Conservation (phyloP, 306 rosid species). For the Malus sieversii region DNA sequence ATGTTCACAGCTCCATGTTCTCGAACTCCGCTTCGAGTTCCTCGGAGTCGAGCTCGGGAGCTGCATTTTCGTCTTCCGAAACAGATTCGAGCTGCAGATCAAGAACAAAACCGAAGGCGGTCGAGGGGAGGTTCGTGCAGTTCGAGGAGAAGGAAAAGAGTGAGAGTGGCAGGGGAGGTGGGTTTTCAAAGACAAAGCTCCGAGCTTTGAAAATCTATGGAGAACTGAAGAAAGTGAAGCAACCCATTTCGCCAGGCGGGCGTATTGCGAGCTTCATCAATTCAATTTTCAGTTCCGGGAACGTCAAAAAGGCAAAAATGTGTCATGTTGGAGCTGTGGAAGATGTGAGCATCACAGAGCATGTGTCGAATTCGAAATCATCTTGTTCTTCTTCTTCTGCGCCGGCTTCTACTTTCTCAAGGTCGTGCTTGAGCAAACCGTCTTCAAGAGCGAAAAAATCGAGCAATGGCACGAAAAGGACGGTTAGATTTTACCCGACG, state of each 20-base stretch:
- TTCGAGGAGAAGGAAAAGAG: slow-evolving; percentile 13
- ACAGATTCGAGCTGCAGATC: slow-evolving; percentile 37
- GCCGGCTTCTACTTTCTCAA: slow-evolving; percentile 35
- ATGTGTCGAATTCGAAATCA: slow-evolving; percentile 30
- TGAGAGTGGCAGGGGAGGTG: slow-evolving; percentile 23
- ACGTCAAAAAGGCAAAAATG: slow-evolving; percentile 66
- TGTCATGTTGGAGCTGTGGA: slow-evolving; percentile 62
- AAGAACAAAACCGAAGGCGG: slow-evolving; percentile 21
- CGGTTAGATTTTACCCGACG: slow-evolving; percentile 50
- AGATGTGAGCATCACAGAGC: slow-evolving; percentile 44
- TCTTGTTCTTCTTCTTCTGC: slow-evolving; percentile 22
- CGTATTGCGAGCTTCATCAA: slow-evolving; percentile 47
- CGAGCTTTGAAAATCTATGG: slow-evolving; percentile 48
- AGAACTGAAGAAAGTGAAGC: slow-evolving; percentile 60
- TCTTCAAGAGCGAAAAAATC: slow-evolving; percentile 35
- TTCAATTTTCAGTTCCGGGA: slow-evolving; percentile 59
- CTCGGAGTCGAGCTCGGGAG: slow-evolving; percentile 58
- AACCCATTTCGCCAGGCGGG: slow-evolving; percentile 66
- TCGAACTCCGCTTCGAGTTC: slow-evolving; percentile 45
- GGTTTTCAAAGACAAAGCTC: slow-evolving; percentile 43
- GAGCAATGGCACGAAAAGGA: slow-evolving; percentile 37
- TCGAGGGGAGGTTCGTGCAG: slow-evolving; percentile 2
- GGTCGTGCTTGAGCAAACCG: slow-evolving; percentile 58
- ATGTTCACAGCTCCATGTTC: slow-evolving; percentile 26
- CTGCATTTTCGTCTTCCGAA: slow-evolving; percentile 56